A percentile compares a stretch with the other conserved stretches of the same genome.
Evolutionary conservation across 345 rosid genomes (phyloP).

Genomic region (Gossypium bickii): DNA sequence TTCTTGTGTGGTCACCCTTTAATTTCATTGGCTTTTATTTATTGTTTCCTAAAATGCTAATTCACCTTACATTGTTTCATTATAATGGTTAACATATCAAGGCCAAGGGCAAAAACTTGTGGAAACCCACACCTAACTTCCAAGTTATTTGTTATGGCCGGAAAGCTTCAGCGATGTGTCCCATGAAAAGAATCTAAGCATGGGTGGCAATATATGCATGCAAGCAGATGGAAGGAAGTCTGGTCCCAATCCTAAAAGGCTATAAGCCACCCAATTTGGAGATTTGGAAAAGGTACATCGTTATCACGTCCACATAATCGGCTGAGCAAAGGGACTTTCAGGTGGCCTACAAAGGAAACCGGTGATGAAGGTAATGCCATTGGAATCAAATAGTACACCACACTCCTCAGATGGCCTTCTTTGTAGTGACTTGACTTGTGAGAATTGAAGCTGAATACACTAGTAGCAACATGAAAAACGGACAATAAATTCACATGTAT

Average conservation of each 20-base stretch:
- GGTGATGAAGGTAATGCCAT: constrained; percentile 17
- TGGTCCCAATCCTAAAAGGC: constrained; percentile 11
- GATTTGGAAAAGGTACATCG: neutral
- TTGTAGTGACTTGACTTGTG: neutral
- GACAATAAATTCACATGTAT: constrained; percentile 7
- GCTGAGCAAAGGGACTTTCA: constrained; percentile 11
- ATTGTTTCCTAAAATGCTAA: neutral
- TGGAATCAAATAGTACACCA: constrained; percentile 8
- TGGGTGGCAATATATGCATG: constrained; percentile 7
- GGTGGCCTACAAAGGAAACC: constrained; percentile 33
- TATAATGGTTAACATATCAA: too few relatives aligned
- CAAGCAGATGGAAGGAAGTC: neutral
- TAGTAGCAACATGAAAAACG: neutral
- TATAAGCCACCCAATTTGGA: constrained; percentile 29
- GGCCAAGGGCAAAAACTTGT: too few relatives aligned
- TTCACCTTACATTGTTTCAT: neutral
- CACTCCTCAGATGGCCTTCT: constrained; percentile 15
- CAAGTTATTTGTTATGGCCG: too few relatives aligned
- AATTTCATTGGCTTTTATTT: neutral
- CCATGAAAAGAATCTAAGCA: neutral
- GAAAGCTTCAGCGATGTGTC: too few relatives aligned
- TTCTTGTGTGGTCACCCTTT: neutral
- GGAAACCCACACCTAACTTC: too few relatives aligned
- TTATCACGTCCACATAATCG: constrained; percentile 26
- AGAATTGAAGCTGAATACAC: constrained; percentile 21